Evolutionary conservation across 129 eudicot species (phyloP).

Genomic region (Silybum marianum): DNA sequence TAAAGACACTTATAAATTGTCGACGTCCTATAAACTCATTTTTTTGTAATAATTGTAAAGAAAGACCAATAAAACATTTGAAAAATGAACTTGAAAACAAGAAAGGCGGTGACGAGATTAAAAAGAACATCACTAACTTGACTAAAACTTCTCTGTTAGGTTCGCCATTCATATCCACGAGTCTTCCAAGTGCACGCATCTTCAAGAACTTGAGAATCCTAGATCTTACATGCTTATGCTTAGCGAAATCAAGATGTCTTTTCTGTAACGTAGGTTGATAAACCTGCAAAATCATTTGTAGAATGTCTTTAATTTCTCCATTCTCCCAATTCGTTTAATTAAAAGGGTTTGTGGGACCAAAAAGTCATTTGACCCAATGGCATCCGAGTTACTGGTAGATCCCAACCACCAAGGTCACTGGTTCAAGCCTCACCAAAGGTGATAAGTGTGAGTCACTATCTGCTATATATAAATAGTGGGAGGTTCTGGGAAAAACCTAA

Average conservation of each 20-base stretch:
- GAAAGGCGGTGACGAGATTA: not conserved
- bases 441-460: too few species aligned
- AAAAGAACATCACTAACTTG: conserved; percentile 40
- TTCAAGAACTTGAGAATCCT: conserved; percentile 66
- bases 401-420: not conserved
- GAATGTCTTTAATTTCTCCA: not conserved
- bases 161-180: conserved; percentile 51
- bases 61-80: not conserved
- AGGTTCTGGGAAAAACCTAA: not conserved
- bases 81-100: not conserved
- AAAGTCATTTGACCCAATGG: too few species aligned
- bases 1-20: too few species aligned
- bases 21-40: too few species aligned
- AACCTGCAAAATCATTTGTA: conserved; percentile 36
- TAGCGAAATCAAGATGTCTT: conserved; percentile 63
- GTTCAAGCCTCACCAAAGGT: not conserved
- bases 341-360: not conserved
- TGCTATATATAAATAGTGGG: too few species aligned
- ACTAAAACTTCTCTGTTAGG: conserved; percentile 54
- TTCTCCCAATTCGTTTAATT: not conserved
- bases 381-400: too few species aligned
- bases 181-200: conserved; percentile 63
- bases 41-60: too few species aligned
- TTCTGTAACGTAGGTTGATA: conserved; percentile 56
- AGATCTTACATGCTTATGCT: conserved; percentile 69